Evolutionary conservation across 192 early-diverging fungal genomes (phyloP).

Genomic region (Chytriomyces sp.): DNA sequence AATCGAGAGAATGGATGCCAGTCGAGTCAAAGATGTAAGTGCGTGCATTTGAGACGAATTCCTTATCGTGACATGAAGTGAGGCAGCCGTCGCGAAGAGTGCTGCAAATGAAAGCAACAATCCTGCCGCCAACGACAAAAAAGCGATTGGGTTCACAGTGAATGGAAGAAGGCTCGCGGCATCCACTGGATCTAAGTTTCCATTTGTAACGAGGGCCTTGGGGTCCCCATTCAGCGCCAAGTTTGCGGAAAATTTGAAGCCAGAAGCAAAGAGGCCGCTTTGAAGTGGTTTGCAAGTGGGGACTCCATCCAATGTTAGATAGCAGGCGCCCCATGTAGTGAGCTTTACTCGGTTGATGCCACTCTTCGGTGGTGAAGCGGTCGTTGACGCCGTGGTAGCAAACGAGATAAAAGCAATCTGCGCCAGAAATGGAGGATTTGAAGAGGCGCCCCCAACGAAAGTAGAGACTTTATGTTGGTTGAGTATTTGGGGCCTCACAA

Average conservation of each 20-base stretch:
- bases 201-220: background rate
- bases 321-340: background rate
- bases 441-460: background rate
- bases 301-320: background rate
- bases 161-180: background rate
- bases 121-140: background rate
- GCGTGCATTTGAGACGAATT: too few species aligned
- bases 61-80: too few species aligned
- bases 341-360: background rate
- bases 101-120: background rate
- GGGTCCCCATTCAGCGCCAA: background rate
- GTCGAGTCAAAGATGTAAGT: background rate
- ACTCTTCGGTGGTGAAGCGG: background rate
- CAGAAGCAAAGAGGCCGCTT: background rate
- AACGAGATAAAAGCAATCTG: background rate
- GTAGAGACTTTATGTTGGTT: too few species aligned
- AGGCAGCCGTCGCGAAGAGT: background rate
- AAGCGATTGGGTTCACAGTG: slow-evolving; percentile 1
- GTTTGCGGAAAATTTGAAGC: too few species aligned
- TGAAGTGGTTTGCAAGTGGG: background rate
- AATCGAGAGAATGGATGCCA: background rate
- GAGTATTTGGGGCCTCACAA: too few species aligned
- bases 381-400: background rate
- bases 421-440: background rate
- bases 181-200: background rate